Percentiles rank a stretch among this genome's conserved stretches.
Evolutionary conservation across 2,329 filamentous ascomycete genomes (phyloP).

Genomic region (Coniochaeta ligniaria): DNA sequence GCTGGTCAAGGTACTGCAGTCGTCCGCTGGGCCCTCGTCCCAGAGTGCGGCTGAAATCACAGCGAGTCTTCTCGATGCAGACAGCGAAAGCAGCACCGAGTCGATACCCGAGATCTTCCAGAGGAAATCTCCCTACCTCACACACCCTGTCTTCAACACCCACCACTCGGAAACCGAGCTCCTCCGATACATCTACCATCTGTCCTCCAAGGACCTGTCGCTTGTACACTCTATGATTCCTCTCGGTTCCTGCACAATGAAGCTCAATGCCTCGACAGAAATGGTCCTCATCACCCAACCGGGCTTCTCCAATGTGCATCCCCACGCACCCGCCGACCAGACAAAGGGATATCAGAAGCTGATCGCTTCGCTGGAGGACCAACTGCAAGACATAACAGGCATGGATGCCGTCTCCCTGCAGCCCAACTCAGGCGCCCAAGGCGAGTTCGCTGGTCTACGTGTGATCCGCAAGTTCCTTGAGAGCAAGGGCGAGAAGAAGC

Average conservation of each 20-base stretch:
- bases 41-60: constrained; percentile 31
- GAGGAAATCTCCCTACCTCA: constrained; percentile 69
- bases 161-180: constrained; percentile 94
- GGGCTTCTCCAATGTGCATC: constrained; percentile 73
- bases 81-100: constrained; percentile 20
- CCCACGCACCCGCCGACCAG: constrained; percentile 60
- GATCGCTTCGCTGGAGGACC: constrained; percentile 64
- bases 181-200: constrained; percentile 84
- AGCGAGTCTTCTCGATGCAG: constrained; percentile 27
- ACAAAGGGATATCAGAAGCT: constrained; percentile 63
- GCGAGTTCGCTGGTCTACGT: constrained; percentile 48
- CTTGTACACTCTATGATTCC: constrained; percentile 97
- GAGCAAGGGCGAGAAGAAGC: constrained; percentile 56
- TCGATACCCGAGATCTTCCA: constrained; percentile 52
- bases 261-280: constrained; percentile 88
- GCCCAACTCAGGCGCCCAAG: constrained; percentile 78
- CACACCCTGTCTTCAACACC: constrained; percentile 89
- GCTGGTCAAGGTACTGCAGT: constrained; percentile 10
- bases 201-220: constrained; percentile 91
- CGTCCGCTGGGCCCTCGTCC: constrained; percentile 6
- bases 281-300: constrained; percentile 81
- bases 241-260: constrained; percentile 96
- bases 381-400: constrained; percentile 77
- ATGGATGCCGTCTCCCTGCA: constrained; percentile 54
- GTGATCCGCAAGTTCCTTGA: neutral